phyloP scores from a whole-genome alignment of 768 basidiomycete genomes.

The Rhizopogon salebrosus region DNA sequence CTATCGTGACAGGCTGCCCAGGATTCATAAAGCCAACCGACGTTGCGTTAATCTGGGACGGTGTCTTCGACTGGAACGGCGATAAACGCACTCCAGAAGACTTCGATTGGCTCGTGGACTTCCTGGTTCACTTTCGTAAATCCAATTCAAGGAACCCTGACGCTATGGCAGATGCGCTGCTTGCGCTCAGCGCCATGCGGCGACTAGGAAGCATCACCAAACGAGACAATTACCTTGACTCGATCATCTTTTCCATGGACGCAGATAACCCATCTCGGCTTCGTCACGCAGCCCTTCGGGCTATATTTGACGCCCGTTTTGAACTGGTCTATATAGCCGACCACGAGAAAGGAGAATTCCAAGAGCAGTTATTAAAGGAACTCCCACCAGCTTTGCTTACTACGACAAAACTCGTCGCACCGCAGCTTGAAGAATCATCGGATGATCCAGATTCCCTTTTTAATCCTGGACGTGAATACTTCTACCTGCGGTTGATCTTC shows the following conservation, averaged over 20 bases:
- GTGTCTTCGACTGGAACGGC: neutral
- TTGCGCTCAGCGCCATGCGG: constrained; percentile 1
- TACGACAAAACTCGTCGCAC: neutral
- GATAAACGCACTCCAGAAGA: neutral
- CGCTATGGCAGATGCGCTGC: constrained; percentile 5
- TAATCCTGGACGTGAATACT: neutral
- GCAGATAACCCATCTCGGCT: constrained; percentile 1
- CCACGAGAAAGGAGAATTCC: neutral
- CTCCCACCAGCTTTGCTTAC: neutral
- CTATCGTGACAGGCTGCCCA: neutral
- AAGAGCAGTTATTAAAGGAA: neutral
- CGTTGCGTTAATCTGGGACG: neutral
- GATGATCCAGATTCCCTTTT: neutral
- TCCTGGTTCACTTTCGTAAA: neutral
- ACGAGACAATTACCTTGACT: neutral
- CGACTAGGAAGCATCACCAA: neutral
- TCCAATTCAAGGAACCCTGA: neutral
- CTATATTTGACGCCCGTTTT: neutral
- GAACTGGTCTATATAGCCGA: neutral
- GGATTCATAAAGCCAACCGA: neutral
- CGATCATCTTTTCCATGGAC: constrained; percentile 1
- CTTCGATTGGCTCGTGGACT: constrained; percentile 4
- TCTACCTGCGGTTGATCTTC: neutral
- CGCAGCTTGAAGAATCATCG: neutral
- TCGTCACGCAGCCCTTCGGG: constrained; percentile 4